Evolutionary conservation across 768 basidiomycete genomes (phyloP).

Genomic region (Lactarius sp.): DNA sequence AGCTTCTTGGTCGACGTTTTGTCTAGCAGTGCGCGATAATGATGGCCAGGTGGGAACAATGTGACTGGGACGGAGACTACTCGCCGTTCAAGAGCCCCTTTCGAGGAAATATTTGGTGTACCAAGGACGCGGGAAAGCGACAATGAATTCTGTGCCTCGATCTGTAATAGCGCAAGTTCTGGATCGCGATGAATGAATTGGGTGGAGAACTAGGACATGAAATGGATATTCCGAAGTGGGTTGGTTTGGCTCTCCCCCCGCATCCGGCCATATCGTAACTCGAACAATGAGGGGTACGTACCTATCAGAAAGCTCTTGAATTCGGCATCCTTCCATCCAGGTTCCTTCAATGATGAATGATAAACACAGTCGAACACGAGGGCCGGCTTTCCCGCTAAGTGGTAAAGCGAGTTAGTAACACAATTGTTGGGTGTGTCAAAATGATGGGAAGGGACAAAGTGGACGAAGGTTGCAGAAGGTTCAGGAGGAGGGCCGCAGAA

Average conservation of each 20-base stretch:
- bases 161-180: constrained; percentile 67
- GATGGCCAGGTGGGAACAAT: constrained; percentile 34
- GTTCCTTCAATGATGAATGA: constrained; percentile 53
- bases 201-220: not conserved
- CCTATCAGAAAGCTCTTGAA: constrained; percentile 71
- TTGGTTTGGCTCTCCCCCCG: not conserved
- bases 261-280: not conserved
- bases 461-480: not conserved
- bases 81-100: constrained; percentile 61
- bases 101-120: constrained; percentile 72
- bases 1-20: constrained; percentile 35
- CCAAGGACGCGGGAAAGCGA: constrained; percentile 61
- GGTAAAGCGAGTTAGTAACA: constrained; percentile 1
- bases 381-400: constrained; percentile 59
- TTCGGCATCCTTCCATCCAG: constrained; percentile 52
- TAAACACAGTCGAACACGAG: constrained; percentile 73
- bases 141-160: constrained; percentile 58
- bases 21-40: constrained; percentile 15
- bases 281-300: constrained; percentile 31
- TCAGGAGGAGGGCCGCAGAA: not conserved
- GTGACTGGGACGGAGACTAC: constrained; percentile 50
- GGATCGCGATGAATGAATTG: not conserved
- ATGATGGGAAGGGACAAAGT: not conserved
- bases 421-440: not conserved
- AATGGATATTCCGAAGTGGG: not conserved